These are phyloP conservation scores for Candida tetrigidarum DNA, from an alignment of 1,139 yeast genomes.

Conservation along the genomic window DNA sequence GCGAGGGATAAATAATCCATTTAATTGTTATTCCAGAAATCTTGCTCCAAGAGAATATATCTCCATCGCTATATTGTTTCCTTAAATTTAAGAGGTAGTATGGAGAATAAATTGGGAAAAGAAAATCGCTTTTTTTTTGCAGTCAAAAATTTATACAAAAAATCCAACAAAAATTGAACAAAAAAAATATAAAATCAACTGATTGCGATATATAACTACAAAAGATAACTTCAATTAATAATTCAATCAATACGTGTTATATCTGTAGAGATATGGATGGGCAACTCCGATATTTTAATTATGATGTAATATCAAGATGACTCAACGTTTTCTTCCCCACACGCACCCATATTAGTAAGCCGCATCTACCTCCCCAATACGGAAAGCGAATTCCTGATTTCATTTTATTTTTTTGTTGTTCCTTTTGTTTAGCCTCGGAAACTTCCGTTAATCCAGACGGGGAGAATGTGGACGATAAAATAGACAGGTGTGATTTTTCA, in stretches of 20 bases:
- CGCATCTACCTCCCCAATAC: background rate
- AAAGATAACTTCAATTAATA: no score
- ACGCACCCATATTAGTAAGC: background rate
- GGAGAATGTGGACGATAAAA: background rate
- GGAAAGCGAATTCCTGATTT: constrained; percentile 4
- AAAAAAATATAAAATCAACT: background rate
- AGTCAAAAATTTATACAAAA: background rate
- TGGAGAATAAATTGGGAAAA: no score
- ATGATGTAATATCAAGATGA: no score
- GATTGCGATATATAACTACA: no score
- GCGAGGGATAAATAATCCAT: background rate
- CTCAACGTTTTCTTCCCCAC: background rate
- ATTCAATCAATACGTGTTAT: no score
- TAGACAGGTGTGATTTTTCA: background rate
- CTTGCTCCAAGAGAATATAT: background rate
- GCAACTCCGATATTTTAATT: no score
- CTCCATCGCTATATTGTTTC: background rate
- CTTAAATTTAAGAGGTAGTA: background rate
- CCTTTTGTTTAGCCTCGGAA: background rate
- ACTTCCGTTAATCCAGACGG: constrained; percentile 10
- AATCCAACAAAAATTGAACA: background rate
- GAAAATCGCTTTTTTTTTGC: no score
- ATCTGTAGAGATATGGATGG: no score
- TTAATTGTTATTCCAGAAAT: constrained; percentile 6
- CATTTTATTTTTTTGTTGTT: background rate